phyloP scores from a whole-genome alignment of 306 rosid genomes.

The Lotus japonicus region DNA sequence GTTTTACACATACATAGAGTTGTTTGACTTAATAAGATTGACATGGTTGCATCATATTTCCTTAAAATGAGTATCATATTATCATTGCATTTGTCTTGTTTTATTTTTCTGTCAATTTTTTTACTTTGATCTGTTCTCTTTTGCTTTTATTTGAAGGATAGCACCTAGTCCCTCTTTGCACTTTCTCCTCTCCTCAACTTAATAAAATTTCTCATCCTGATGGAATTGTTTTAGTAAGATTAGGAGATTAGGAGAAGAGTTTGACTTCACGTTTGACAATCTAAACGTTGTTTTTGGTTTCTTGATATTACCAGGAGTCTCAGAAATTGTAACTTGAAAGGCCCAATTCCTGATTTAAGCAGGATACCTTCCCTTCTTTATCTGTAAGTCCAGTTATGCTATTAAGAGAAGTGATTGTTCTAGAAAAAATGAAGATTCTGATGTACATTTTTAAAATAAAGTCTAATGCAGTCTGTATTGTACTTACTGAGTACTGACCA shows the following conservation, averaged over 20 bases:
- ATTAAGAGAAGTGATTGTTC: neutral
- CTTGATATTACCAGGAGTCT: slow-evolving; percentile 59
- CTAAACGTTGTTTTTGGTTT: slow-evolving; percentile 25
- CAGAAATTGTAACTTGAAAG: slow-evolving; percentile 76
- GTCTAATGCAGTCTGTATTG: neutral
- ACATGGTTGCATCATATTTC: neutral
- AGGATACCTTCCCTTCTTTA: slow-evolving; percentile 42
- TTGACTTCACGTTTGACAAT: neutral
- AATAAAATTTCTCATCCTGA: neutral
- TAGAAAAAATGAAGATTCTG: neutral
- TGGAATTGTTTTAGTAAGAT: neutral
- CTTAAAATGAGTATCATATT: neutral
- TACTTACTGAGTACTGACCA: slow-evolving; percentile 27
- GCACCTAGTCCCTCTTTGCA: neutral
- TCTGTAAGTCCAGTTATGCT: slow-evolving; percentile 54
- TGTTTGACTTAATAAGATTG: neutral
- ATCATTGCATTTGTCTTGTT: neutral
- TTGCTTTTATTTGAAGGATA: neutral
- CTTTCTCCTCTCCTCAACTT: neutral
- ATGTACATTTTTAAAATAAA: neutral
- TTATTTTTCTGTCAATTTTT: neutral
- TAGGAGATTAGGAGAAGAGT: neutral
- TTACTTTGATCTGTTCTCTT: neutral
- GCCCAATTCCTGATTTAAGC: slow-evolving; percentile 86
- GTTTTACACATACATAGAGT: neutral